Evolutionary conservation across 179 eudicot genomes (phyloP).

Genomic region (Spinacia oleracea): DNA sequence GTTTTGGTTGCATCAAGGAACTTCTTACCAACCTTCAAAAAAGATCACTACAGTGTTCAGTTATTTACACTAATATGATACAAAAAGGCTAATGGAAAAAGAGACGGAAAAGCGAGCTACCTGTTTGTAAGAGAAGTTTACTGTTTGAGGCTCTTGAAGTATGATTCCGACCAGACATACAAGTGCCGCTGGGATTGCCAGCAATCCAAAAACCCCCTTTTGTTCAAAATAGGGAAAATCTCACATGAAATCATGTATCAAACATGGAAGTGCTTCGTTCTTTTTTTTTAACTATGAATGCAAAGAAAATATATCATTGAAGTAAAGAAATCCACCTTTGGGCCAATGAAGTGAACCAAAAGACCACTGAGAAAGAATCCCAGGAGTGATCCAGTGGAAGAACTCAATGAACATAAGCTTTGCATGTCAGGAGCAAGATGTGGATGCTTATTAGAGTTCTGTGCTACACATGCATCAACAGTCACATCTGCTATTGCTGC

Average conservation of each 20-base stretch:
- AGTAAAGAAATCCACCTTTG: slow-evolving; percentile 47
- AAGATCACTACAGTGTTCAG: neutral
- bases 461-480: slow-evolving; percentile 90
- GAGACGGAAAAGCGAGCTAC: slow-evolving; percentile 33
- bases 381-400: slow-evolving; percentile 70
- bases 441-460: slow-evolving; percentile 62
- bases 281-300: neutral
- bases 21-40: slow-evolving; percentile 52
- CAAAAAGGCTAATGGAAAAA: neutral
- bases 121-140: slow-evolving; percentile 56
- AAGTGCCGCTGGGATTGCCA: slow-evolving; percentile 66
- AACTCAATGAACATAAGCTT: slow-evolving; percentile 75
- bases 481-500: slow-evolving; percentile 93
- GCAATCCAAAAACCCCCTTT: slow-evolving; percentile 86
- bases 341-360: slow-evolving; percentile 76
- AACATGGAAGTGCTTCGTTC: neutral
- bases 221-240: slow-evolving; percentile 14
- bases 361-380: slow-evolving; percentile 84
- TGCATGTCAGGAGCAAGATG: slow-evolving; percentile 85
- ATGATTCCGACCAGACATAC: slow-evolving; percentile 60
- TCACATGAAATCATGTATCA: slow-evolving; percentile 18
- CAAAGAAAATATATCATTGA: neutral
- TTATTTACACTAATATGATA: slow-evolving; percentile 2
- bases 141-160: slow-evolving; percentile 60
- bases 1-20: slow-evolving; percentile 59